Evolutionary conservation across 2,329 filamentous ascomycete species (phyloP), one percentile per base, ranked within the genome.

Genomic region (Fusarium drepaniforme): DNA sequence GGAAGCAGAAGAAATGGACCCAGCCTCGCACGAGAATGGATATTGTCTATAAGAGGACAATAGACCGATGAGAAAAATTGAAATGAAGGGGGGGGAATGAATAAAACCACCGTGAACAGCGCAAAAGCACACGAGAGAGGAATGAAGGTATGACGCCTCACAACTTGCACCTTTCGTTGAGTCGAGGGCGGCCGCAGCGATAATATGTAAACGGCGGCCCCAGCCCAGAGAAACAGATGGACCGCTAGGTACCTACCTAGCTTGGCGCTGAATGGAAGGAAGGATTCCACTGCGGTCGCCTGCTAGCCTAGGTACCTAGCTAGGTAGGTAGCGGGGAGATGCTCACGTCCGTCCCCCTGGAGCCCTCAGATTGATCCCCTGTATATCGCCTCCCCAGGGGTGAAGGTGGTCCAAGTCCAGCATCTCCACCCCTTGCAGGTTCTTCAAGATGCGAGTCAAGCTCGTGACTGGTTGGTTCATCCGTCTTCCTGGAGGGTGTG

Each of bases 151-250:
- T 64, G 44, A 64, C 51, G 67, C 66, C 57, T 56, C 65, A 37
- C 57, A 56, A 44, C 57, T 67, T 67, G 42, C 57, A 58, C 49
- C 62, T 57, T 37, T 37, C 25, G 66, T 33, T 44, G 51, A 42
- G 42, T 59, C 59, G 62, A 63, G 76, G 72, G 76, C 75, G 71
- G 68, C 68, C 64, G 74, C 72, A 51, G 67, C 75, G 75, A 78
- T 78, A 78, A 77, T 78, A 78, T 77, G 72, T 74, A 71, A 68
- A 75, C 60, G 59, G 51, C 30, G 33, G 16, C 58, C 46, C 33
- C 56, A 37, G 53, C 42, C 42, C 42, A 46, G 42, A 46, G 53
- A 58, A 62, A 18, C 67, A 61, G 13, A 37, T 35, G 33, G 23
- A 13, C 44, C 49, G 12, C 64, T 70, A 62, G 57, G 25, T 28